Percentiles rank a stretch among this genome's conserved stretches.
phyloP scores from a whole-genome alignment of 352 stramenopile genomes.

The Pythium sp. region DNA sequence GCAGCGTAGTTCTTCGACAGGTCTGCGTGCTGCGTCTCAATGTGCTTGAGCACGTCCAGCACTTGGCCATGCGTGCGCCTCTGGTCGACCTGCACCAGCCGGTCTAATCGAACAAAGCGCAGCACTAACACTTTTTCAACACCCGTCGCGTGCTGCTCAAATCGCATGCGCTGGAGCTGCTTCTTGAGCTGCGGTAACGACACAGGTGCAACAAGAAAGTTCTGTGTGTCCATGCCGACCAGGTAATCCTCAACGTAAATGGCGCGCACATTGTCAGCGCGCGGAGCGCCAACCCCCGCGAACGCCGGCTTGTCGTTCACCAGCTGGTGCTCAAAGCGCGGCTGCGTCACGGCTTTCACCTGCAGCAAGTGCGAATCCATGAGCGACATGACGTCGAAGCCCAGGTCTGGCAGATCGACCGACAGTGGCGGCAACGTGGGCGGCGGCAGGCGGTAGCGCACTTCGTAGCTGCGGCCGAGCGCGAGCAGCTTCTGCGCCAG shows the following conservation, averaged over 20 bases:
- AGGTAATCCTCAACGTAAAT: slow-evolving; percentile 94
- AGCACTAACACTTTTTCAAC: slow-evolving; percentile 36
- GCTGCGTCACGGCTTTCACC: slow-evolving; percentile 39
- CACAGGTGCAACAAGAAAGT: slow-evolving; percentile 50
- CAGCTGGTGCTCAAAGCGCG: slow-evolving; percentile 37
- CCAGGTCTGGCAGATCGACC: slow-evolving; percentile 30
- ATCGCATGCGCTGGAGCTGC: slow-evolving; percentile 25
- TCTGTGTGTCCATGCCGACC: slow-evolving; percentile 52
- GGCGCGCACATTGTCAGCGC: slow-evolving; percentile 70
- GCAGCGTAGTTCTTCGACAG: slow-evolving; percentile 36
- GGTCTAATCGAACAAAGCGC: slow-evolving; percentile 59
- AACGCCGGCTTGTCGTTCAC: slow-evolving; percentile 14
- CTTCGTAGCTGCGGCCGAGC: slow-evolving; percentile 51
- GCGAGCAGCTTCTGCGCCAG: slow-evolving; percentile 49
- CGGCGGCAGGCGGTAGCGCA: slow-evolving; percentile 43
- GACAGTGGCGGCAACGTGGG: background rate
- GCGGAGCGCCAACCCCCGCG: slow-evolving; percentile 17
- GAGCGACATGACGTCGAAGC: slow-evolving; percentile 43
- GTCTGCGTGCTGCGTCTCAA: slow-evolving; percentile 30
- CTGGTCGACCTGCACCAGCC: slow-evolving; percentile 33
- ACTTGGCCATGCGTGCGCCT: slow-evolving; percentile 42
- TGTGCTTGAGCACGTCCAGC: slow-evolving; percentile 41
- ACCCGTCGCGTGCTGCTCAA: slow-evolving; percentile 2
- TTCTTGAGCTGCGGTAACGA: slow-evolving; percentile 44
- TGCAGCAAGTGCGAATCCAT: slow-evolving; percentile 52